Evolutionary conservation across 1,139 yeast genomes (phyloP).

Genomic region (Candida sanyaensis): DNA sequence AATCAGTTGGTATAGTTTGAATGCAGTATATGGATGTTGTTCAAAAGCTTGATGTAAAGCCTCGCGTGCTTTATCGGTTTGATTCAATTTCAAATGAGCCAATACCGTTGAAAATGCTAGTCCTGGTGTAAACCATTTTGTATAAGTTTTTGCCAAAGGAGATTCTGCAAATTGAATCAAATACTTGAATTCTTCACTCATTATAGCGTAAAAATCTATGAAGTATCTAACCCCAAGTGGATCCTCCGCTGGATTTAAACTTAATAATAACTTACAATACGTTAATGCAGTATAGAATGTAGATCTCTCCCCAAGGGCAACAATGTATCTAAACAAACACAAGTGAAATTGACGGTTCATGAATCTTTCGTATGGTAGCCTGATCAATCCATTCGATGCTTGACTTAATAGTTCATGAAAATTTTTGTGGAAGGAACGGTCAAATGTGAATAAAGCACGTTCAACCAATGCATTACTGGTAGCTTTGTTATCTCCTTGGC

Average conservation of each 20-base stretch:
- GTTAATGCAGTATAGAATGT: slow-evolving; percentile 76
- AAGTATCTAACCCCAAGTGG: slow-evolving; percentile 84
- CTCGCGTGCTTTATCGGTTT: slow-evolving; percentile 44
- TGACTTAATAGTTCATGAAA: slow-evolving; percentile 49
- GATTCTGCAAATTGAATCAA: slow-evolving; percentile 57
- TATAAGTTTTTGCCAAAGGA: slow-evolving; percentile 57
- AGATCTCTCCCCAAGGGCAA: slow-evolving; percentile 73
- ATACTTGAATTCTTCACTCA: slow-evolving; percentile 66
- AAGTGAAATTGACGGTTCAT: slow-evolving; percentile 78
- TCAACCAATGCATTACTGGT: slow-evolving; percentile 73
- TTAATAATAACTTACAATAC: slow-evolving; percentile 68
- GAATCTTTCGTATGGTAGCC: slow-evolving; percentile 76
- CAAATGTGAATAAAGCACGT: slow-evolving; percentile 76
- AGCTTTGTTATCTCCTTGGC: slow-evolving; percentile 75
- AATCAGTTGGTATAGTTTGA: slow-evolving; percentile 45
- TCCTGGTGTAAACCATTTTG: slow-evolving; percentile 74
- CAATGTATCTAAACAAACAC: slow-evolving; percentile 71
- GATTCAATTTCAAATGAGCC: slow-evolving; percentile 51
- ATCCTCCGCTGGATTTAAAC: slow-evolving; percentile 76
- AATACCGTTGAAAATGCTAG: slow-evolving; percentile 66
- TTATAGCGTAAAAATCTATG: slow-evolving; percentile 75
- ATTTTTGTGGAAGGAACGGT: slow-evolving; percentile 49
- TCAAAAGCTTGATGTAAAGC: slow-evolving; percentile 53
- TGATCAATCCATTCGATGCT: slow-evolving; percentile 58
- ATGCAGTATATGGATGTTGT: slow-evolving; percentile 62